These are phyloP conservation scores for Kwoniella newhampshirensis DNA, from an alignment of 768 basidiomycete species.

Conservation along the genomic window DNA sequence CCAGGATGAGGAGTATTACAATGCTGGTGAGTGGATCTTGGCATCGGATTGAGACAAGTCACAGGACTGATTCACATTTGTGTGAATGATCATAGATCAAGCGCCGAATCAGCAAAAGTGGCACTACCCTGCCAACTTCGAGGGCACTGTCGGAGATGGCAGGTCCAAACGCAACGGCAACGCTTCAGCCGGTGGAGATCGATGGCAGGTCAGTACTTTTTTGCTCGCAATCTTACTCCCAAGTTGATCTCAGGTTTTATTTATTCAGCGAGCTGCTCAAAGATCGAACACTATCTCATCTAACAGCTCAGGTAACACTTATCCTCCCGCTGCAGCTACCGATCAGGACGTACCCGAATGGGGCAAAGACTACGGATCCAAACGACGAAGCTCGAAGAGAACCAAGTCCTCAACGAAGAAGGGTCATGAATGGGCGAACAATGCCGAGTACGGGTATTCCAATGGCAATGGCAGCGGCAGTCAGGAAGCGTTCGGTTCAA, in stretches of 20 bases:
- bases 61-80: neutral
- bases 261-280: slow-evolving; percentile 22
- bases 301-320: slow-evolving; percentile 12
- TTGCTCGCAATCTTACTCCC: no score
- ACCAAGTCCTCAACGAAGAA: slow-evolving; percentile 21
- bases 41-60: no score
- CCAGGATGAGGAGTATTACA: slow-evolving; percentile 52
- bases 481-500: neutral
- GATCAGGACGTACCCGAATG: slow-evolving; percentile 53
- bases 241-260: neutral
- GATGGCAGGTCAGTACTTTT: slow-evolving; percentile 33
- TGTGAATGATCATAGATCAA: slow-evolving; percentile 24
- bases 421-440: slow-evolving; percentile 9
- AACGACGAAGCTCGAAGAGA: slow-evolving; percentile 23
- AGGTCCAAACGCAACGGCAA: slow-evolving; percentile 24
- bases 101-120: slow-evolving; percentile 52
- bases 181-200: slow-evolving; percentile 24
- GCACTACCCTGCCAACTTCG: slow-evolving; percentile 55
- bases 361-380: slow-evolving; percentile 52
- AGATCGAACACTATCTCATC: slow-evolving; percentile 15
- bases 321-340: slow-evolving; percentile 26
- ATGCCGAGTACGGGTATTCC: slow-evolving; percentile 2
- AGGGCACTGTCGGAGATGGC: slow-evolving; percentile 46
- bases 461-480: slow-evolving; percentile 1
- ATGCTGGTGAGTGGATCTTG: slow-evolving; percentile 40